Evolutionary conservation across 2,329 filamentous ascomycete species (phyloP), one percentile per base, ranked within the genome.

Genomic region (Aspergillus neotritici): DNA sequence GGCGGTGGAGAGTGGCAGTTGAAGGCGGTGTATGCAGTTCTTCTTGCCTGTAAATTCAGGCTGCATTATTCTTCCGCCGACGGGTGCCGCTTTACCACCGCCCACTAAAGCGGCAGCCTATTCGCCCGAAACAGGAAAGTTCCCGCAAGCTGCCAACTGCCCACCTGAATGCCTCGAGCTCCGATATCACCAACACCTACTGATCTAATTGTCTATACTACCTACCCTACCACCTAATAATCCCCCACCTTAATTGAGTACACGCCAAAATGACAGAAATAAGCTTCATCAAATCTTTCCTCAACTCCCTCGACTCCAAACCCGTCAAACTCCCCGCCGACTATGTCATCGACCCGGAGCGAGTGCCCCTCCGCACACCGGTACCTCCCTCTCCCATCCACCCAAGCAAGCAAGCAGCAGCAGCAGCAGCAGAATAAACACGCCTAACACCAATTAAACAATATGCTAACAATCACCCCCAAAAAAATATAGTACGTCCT

Each of bases 281-380:
- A 48, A 73, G 81, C 39, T 97, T 96, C 66, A 85, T 88, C 56
- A 88, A 86, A 68, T 76, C 80, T 28, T 96, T 94, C 68, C 82
- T 98, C 55, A 74, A 82, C 40, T 78, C 81, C 15, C 79, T 97
- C 50, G 88, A 94, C 68, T 79, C 82, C 48, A 82, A 84, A 38
- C 85, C 89, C 6, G 67, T 82, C 57, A 94, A 90, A 73, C 79
- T 97, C 51, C 82, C 84, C n/a, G 75, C 86, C 52, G 88, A 97
- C 66, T 86, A 96, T 80, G 83, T 94, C 66, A 87, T 91, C 68
- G 87, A 96, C 62, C 82, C 87, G 38, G 83, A 82, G 57, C 80
- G 77, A 53, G 90, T 91, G 63, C 85, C 87, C 16, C 73, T 85
- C 17, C 81, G 86, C 49, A 76, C 82, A 52, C 84, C 89, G 12